Evolutionary conservation across 192 early-diverging fungal species (phyloP).

Genomic region (Backusella mclennaniae): DNA sequence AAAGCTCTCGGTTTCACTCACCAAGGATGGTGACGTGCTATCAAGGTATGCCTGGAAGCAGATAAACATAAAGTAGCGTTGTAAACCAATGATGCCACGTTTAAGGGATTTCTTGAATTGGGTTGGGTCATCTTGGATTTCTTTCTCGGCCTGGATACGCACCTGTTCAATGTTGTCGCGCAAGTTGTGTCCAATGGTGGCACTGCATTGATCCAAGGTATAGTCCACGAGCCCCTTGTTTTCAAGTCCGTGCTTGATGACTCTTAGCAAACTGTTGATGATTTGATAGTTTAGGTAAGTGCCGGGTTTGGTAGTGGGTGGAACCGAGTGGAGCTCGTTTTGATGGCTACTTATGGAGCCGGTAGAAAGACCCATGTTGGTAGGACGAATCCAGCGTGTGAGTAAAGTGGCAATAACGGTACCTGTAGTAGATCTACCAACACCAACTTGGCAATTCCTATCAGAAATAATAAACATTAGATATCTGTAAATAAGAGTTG

Average conservation of each 20-base stretch:
- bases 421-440: conserved; percentile 58
- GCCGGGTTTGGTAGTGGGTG: background rate
- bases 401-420: conserved; percentile 35
- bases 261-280: conserved; percentile 58
- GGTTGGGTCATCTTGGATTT: conserved; percentile 12
- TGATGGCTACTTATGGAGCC: background rate
- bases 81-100: conserved; percentile 32
- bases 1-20: conserved; percentile 43
- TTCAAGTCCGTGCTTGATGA: conserved; percentile 55
- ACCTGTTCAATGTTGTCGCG: conserved; percentile 51
- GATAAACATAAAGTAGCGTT: conserved; percentile 58
- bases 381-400: conserved; percentile 30
- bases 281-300: conserved; percentile 48
- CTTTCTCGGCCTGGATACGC: conserved; percentile 37
- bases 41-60: conserved; percentile 59
- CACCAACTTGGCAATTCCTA: conserved; percentile 60
- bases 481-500: background rate
- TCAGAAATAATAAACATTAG: background rate
- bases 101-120: conserved; percentile 20
- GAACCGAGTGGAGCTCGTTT: background rate
- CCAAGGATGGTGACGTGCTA: conserved; percentile 17
- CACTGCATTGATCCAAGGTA: conserved; percentile 50
- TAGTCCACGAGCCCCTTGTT: conserved; percentile 55
- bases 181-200: conserved; percentile 39
- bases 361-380: no score